Percentiles rank a stretch among this genome's conserved stretches.
Conservation (phyloP, 2,329 filamentous ascomycete species). For the Lachnellula subtilissima region DNA sequence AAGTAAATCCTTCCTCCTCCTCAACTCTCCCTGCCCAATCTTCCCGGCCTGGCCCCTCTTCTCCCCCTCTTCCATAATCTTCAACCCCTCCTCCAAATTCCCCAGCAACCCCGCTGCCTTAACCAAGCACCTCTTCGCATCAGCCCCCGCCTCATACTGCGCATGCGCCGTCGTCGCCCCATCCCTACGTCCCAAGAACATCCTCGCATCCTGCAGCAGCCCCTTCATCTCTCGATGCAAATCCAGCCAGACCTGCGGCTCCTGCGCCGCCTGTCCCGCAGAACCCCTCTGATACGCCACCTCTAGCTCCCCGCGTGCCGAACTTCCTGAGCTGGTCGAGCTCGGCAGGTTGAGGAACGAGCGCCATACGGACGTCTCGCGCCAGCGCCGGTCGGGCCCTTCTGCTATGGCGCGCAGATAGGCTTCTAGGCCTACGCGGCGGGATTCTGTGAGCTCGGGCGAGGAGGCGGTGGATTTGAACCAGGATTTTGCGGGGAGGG, state of each 20-base stretch:
- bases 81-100: conserved; percentile 62
- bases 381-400: conserved; percentile 70
- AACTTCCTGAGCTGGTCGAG: conserved; percentile 34
- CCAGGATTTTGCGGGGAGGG: conserved; percentile 72
- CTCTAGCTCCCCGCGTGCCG: conserved; percentile 26
- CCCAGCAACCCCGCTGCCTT: conserved; percentile 61
- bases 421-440: conserved; percentile 62
- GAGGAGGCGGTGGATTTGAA: conserved; percentile 68
- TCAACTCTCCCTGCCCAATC: conserved; percentile 70
- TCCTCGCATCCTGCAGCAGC: conserved; percentile 61
- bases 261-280: conserved; percentile 22
- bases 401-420: conserved; percentile 71
- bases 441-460: conserved; percentile 63
- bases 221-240: conserved; percentile 69
- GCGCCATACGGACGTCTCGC: conserved; percentile 67
- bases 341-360: conserved; percentile 67
- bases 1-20: conserved; percentile 66
- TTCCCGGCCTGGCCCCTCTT: conserved; percentile 25
- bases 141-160: conserved; percentile 62
- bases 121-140: conserved; percentile 70
- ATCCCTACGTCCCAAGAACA: conserved; percentile 64
- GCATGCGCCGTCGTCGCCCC: conserved; percentile 47
- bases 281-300: conserved; percentile 25
- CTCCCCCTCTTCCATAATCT: conserved; percentile 48
- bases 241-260: conserved; percentile 63